Percentiles rank a stretch among this genome's conserved stretches.
phyloP scores from a whole-genome alignment of 805 yeast genomes.

The Candida maltosa region DNA sequence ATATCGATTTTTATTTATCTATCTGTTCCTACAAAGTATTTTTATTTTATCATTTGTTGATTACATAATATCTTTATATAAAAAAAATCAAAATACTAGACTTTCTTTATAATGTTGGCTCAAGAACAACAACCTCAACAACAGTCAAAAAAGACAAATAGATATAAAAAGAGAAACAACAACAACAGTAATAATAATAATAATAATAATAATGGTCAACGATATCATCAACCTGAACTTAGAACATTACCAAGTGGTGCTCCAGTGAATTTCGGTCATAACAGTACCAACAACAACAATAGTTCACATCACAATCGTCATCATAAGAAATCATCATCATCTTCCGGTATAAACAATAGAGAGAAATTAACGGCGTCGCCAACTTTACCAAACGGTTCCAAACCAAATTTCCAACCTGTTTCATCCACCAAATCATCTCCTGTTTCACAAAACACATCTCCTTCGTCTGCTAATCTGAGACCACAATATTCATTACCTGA shows the following conservation, averaged over 20 bases:
- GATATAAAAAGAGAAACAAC: conserved; percentile 6
- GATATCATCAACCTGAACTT: neutral
- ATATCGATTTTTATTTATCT: no score
- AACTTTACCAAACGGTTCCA: conserved; percentile 27
- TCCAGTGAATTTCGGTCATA: conserved; percentile 27
- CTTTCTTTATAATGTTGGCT: conserved; percentile 33
- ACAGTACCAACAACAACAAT: conserved; percentile 5
- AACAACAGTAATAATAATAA: conserved; percentile 3
- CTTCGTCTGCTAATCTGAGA: no score
- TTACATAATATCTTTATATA: no score
- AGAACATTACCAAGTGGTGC: conserved; percentile 27
- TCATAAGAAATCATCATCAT: conserved; percentile 3
- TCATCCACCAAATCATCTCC: conserved; percentile 8
- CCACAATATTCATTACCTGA: no score
- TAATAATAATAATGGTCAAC: conserved; percentile 11
- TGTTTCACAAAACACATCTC: no score
- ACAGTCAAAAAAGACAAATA: conserved; percentile 3
- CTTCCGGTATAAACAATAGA: conserved; percentile 8
- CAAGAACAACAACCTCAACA: conserved; percentile 21
- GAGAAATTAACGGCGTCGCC: conserved; percentile 11
- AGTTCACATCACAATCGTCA: conserved; percentile 10
- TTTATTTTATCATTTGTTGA: no score
- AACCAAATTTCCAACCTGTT: conserved; percentile 20
- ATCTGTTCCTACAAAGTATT: no score
- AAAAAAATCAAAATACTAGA: no score